Evolutionary conservation across 2,329 filamentous ascomycete species (phyloP).

Genomic region (Rutstroemia sydowiana): DNA sequence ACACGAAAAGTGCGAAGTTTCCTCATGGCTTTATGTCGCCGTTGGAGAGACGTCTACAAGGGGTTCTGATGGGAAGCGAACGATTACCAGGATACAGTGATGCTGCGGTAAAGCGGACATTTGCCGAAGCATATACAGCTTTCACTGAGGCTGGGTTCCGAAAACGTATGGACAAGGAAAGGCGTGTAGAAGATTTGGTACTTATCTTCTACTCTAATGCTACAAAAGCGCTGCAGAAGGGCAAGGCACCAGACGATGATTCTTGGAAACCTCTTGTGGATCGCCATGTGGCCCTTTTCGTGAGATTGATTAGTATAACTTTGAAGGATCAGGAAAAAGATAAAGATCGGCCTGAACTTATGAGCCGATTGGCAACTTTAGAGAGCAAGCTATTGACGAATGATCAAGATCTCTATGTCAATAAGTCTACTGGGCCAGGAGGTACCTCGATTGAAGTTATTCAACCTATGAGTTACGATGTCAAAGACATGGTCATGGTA

Average conservation of each 20-base stretch:
- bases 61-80: conserved; percentile 65
- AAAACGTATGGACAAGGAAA: conserved; percentile 88
- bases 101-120: conserved; percentile 83
- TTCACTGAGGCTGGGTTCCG: conserved; percentile 85
- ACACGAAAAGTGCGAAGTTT: conserved; percentile 63
- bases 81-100: conserved; percentile 84
- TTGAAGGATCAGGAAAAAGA: conserved; percentile 79
- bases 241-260: conserved; percentile 71
- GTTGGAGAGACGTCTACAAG: conserved; percentile 42
- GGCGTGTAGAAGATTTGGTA: conserved; percentile 84
- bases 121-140: conserved; percentile 88
- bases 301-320: conserved; percentile 74
- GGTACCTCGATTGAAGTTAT: conserved; percentile 69
- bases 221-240: conserved; percentile 80
- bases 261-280: conserved; percentile 89
- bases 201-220: conserved; percentile 95
- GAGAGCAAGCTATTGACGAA: conserved; percentile 92
- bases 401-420: conserved; percentile 76
- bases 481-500: conserved; percentile 95
- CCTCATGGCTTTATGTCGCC: conserved; percentile 65
- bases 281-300: conserved; percentile 88
- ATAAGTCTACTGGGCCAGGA: conserved; percentile 48
- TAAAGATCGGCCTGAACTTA: conserved; percentile 77
- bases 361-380: conserved; percentile 67
- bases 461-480: conserved; percentile 78